Base-by-base conservation (phyloP, 441 rosid species). In the Populus hybrid region DNA sequence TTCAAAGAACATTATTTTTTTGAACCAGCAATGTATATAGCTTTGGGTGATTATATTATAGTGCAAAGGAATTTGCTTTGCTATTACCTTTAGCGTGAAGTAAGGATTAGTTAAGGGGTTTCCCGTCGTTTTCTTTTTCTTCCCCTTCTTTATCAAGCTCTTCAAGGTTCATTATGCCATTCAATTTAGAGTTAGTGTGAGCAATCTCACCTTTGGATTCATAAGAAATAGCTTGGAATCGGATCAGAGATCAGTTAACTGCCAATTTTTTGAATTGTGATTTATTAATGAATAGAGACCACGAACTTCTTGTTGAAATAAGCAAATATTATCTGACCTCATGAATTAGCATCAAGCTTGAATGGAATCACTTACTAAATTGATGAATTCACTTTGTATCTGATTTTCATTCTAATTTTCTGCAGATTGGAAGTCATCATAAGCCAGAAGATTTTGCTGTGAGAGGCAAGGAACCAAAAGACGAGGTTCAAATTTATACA, bases 401-500 rank as follows among this genome's bases (percentile, higher is more conserved):
- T n/a, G 11, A 42, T 35, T 10, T 72, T 35, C 50, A 23, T 11
- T 53, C 72, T 34, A 69, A 73, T 71, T 70, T 79, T 78, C 66
- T 83, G 84, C 85, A 97, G 99, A 82, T 81, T 65, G 99, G 97
- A 67, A 86, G 92, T 70, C 99, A 93, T 86, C 99, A 97, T 81
- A 82, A 87, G 14, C 86, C 82, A 78, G 98, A 93, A 84, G 98
- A 96, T 35, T 96, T 91, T 87, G 95, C 96, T n/a, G 91, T 90
- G 75, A 92, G 99, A 85, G 98, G 99, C 80, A 94, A 93, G 88
- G 99, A 94, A 68, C 99, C 99, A 46, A 94, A 94, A 81, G 95
- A 93, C 80, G 99, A 97, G 90, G 99, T 94, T 85, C 99, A 94
- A 79, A 94, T 97, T 61, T 97, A 94, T 84, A 94, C 99, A 8